Base-by-base conservation (phyloP, 352 stramenopile species). In the Phytophthora boehmeriae region DNA sequence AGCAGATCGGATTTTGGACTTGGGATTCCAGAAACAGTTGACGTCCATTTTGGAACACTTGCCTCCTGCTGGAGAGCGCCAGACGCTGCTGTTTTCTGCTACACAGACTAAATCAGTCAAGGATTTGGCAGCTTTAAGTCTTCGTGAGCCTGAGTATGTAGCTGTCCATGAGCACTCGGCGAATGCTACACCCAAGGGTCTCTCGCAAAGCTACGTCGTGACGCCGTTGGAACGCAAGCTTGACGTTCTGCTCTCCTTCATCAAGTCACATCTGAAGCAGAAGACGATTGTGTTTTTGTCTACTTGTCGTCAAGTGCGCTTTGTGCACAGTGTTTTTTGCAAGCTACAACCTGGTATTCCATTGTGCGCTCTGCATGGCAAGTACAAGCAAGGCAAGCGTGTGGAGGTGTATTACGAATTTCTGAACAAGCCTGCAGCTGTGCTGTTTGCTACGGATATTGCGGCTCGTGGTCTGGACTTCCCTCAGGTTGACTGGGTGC, bases 371-470 rank as follows among this genome's bases (percentile, higher is more conserved):
- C 82, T 99, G 11, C 98, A 99, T 65, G 98, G 98, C 38, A 99
- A 99, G 75, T 96, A 99, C 71, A 98, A 98, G 66, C 97, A 99
- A 76, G 92, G 92, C 8, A 98, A 97, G 66, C 92, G 98, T 36
- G 97, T 98, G 9, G 90, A 99, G 63, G 96, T 99, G 35, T 99
- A 99, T 81, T 99, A 99, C 61, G 97, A 99, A 68, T 99, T 99
- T 73, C 66, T 98, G 17, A 95, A 95, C 81, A 95, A 94, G 20
- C 86, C 86, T 0, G 82, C 88, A n/a, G 84, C 81, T 13, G 97
- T 99, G 35, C 63, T 99, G 10, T 99, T 99, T 71, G 95, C 96
- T 5, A 99, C 98, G 0, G 98, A 99, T 73, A 97, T 99, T 54
- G 98, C 97, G 0, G 93, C 97, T 6, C 84, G 98, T 36, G 98